Percentiles rank a stretch among this genome's conserved stretches.
phyloP scores from a whole-genome alignment of 192 early-diverging fungal genomes.

The Coemansia sp. region DNA sequence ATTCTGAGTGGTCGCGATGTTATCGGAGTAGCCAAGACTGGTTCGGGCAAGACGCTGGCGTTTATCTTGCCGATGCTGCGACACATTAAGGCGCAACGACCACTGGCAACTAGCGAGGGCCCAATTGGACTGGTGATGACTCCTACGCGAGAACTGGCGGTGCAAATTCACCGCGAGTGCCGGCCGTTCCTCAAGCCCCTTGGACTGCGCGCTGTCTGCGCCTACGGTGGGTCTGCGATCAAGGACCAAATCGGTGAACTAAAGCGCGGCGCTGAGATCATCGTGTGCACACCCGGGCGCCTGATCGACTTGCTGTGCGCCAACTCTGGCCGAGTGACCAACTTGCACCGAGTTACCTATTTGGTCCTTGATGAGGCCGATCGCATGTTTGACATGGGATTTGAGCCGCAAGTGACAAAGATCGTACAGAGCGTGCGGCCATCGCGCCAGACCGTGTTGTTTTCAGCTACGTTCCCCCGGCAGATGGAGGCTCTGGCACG shows the following conservation, averaged over 20 bases:
- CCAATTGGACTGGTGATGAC: slow-evolving; percentile 89
- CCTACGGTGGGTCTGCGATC: slow-evolving; percentile 85
- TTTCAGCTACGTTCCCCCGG: slow-evolving; percentile 94
- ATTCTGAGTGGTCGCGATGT: slow-evolving; percentile 94
- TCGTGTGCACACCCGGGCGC: slow-evolving; percentile 91
- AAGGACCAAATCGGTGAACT: slow-evolving; percentile 88
- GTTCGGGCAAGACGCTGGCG: slow-evolving; percentile 91
- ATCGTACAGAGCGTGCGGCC: slow-evolving; percentile 93
- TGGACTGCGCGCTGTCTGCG: slow-evolving; percentile 85
- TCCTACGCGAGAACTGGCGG: slow-evolving; percentile 89
- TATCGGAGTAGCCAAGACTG: slow-evolving; percentile 95
- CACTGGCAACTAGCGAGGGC: slow-evolving; percentile 75
- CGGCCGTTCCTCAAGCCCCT: slow-evolving; percentile 85
- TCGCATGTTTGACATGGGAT: slow-evolving; percentile 99
- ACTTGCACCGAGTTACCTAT: slow-evolving; percentile 86
- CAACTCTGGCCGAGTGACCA: slow-evolving; percentile 85
- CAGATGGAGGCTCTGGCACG: slow-evolving; percentile 95
- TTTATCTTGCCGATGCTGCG: slow-evolving; percentile 95
- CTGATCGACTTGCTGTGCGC: slow-evolving; percentile 88
- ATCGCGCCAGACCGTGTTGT: slow-evolving; percentile 83
- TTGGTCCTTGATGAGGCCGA: slow-evolving; percentile 96
- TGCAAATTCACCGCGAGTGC: slow-evolving; percentile 92
- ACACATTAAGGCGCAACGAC: slow-evolving; percentile 88
- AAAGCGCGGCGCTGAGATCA: slow-evolving; percentile 87
- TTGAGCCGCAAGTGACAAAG: slow-evolving; percentile 96